Conservation (phyloP, 2,329 filamentous ascomycete genomes). For the Berkeleyomyces basicola region DNA sequence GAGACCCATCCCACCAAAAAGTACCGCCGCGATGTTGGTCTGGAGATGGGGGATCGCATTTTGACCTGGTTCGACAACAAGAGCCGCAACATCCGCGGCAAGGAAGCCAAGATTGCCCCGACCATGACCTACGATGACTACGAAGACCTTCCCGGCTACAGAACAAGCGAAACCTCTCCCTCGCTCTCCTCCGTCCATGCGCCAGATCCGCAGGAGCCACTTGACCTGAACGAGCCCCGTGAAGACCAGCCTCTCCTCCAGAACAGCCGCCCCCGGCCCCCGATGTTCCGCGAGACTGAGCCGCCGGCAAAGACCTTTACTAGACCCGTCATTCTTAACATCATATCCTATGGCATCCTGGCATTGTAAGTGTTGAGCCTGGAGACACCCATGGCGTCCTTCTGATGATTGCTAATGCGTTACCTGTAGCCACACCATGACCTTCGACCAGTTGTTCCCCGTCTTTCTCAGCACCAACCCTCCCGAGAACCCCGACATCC, state of each 20-base stretch:
- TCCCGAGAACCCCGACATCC: slow-evolving; percentile 31
- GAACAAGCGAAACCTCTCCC: slow-evolving; percentile 40
- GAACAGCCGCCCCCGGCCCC: not conserved
- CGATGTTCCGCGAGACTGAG: slow-evolving; percentile 16
- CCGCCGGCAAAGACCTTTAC: slow-evolving; percentile 49
- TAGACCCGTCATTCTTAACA: slow-evolving; percentile 68
- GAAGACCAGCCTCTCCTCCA: slow-evolving; percentile 8
- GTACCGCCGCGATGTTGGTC: slow-evolving; percentile 54
- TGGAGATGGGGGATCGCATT: slow-evolving; percentile 61
- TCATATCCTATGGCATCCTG: slow-evolving; percentile 77
- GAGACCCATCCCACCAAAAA: slow-evolving; percentile 84
- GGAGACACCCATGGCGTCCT: slow-evolving; percentile 12
- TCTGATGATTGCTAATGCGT: not conserved
- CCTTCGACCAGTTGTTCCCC: slow-evolving; percentile 84
- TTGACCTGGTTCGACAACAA: slow-evolving; percentile 25
- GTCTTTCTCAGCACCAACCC: slow-evolving; percentile 65
- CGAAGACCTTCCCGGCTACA: slow-evolving; percentile 52
- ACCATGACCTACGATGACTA: slow-evolving; percentile 18
- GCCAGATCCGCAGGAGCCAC: slow-evolving; percentile 21
- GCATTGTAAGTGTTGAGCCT: slow-evolving; percentile 51
- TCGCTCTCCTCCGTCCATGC: slow-evolving; percentile 23
- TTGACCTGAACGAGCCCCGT: slow-evolving; percentile 20
- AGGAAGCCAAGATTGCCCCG: not conserved
- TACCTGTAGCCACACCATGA: slow-evolving; percentile 69
- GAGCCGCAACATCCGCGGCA: not conserved